Percentiles rank a stretch among this genome's conserved stretches.
phyloP scores from a whole-genome alignment of 225 moss, liverwort and hornwort genomes.

The Neckera pumila region DNA sequence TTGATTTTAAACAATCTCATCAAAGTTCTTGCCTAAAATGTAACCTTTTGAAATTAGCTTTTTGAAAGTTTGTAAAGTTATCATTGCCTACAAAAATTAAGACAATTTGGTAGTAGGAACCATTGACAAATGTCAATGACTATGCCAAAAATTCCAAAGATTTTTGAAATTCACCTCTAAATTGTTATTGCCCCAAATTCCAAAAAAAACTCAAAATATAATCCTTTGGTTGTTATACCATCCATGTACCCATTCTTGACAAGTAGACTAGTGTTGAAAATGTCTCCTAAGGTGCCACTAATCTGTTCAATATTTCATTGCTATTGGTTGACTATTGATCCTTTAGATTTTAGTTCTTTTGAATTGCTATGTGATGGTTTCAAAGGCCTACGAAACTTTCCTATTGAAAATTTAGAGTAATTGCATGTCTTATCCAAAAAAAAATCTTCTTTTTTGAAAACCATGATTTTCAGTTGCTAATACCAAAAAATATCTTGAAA shows the following conservation, averaged over 20 bases:
- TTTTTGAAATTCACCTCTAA: too few relatives aligned
- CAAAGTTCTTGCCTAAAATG: background rate
- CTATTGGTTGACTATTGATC: background rate
- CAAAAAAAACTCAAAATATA: too few relatives aligned
- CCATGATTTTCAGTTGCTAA: too few relatives aligned
- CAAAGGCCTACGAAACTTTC: background rate
- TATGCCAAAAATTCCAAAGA: background rate
- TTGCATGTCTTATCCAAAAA: background rate
- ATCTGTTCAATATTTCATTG: fast-evolving
- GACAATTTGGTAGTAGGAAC: background rate
- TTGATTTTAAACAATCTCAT: background rate
- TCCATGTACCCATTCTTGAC: fast-evolving
- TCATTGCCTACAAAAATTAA: background rate
- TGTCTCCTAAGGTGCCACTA: background rate
- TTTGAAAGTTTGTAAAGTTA: background rate
- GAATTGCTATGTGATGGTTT: background rate
- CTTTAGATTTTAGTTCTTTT: background rate
- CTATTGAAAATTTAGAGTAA: background rate
- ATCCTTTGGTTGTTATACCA: too few relatives aligned
- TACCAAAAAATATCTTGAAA: background rate
- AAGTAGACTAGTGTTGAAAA: background rate
- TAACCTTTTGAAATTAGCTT: too few relatives aligned
- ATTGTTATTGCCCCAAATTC: background rate
- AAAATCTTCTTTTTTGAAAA: too few relatives aligned
- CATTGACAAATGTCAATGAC: background rate